Evolutionary conservation across 441 rosid genomes (phyloP), one percentile per base, ranked within the genome.

Genomic region (Croton laevigatus): DNA sequence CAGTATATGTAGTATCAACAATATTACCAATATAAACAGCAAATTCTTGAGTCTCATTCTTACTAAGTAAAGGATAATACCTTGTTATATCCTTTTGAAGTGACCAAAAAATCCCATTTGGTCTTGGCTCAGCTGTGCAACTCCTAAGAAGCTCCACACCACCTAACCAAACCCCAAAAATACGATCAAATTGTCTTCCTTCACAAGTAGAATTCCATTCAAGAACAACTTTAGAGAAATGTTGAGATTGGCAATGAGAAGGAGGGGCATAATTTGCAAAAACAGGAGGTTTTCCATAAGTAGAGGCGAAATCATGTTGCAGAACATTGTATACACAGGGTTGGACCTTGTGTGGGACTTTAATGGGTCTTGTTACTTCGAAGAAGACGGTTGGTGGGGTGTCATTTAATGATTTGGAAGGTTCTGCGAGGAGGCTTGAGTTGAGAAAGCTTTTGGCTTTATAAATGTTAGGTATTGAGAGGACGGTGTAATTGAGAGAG

Each of bases 111-210:
- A 85, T 89, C 11, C 98, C 98, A 34, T 78, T 82, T 0, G 83
- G 68, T 5, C 79, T 81, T 6, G 98, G 97, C 86, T 94, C 98
- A 14, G 97, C 97, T 9, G 97, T 84, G 82, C 98, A 91, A 83
- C 98, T 88, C 66, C 97, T 82, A 70, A 94, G 94, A 84, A 94
- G 87, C 90, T 91, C 97, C 1, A 86, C 95, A 0, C 95, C 97
- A 51, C 86, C 82, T 7, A 91, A 80, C 98, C 96, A 93, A 52
- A 91, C 80, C 1, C 97, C 98, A 65, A 90, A 90, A 6, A 91
- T 94, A 42, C 97, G 85, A 69, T 94, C 98, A 71, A 70, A 91
- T 66, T 94, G 98, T 54, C 85, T 80, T 48, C 98, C 97, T 75
- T 71, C 73, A 81, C 83, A 79, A 3, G 91, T 87, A 42, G 98